Evolutionary conservation across 2,329 filamentous ascomycete species (phyloP).

Genomic region (Ceratocystis destructans): DNA sequence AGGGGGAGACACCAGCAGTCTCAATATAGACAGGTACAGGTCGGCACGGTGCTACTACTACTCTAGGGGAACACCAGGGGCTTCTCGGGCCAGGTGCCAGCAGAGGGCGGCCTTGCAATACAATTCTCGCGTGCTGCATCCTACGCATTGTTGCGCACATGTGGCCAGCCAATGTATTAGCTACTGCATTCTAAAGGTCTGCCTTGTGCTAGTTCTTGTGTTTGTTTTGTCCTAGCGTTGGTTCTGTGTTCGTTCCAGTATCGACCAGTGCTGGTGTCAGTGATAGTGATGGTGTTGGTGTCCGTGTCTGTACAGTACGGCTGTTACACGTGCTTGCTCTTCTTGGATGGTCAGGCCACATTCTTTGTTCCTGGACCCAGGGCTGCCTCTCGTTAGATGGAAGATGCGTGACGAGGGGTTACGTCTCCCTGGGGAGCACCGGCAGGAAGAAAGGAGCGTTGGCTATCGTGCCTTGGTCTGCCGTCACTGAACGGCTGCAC

Average conservation of each 20-base stretch:
- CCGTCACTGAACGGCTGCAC: too few species aligned
- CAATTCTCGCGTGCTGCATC: neutral
- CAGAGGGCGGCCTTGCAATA: neutral
- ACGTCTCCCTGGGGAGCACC: neutral
- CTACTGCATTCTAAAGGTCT: neutral
- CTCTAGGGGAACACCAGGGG: neutral
- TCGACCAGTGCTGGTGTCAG: neutral
- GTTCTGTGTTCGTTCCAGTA: too few species aligned
- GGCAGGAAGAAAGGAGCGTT: too few species aligned
- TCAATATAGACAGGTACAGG: neutral
- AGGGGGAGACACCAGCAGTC: too few species aligned
- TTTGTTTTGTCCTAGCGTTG: too few species aligned
- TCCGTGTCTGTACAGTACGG: neutral
- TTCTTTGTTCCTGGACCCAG: neutral
- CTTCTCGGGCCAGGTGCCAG: neutral
- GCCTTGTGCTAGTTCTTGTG: neutral
- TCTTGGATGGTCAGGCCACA: neutral
- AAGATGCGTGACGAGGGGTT: neutral
- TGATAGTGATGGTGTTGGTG: too few species aligned
- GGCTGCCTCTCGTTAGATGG: neutral
- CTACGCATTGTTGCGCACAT: neutral
- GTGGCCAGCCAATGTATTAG: conserved; percentile 6
- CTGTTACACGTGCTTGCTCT: neutral
- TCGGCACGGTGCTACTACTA: neutral
- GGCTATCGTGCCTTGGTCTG: too few species aligned